phyloP scores from a whole-genome alignment of 2,329 filamentous ascomycete genomes.

The Lachnellula hyalina region DNA sequence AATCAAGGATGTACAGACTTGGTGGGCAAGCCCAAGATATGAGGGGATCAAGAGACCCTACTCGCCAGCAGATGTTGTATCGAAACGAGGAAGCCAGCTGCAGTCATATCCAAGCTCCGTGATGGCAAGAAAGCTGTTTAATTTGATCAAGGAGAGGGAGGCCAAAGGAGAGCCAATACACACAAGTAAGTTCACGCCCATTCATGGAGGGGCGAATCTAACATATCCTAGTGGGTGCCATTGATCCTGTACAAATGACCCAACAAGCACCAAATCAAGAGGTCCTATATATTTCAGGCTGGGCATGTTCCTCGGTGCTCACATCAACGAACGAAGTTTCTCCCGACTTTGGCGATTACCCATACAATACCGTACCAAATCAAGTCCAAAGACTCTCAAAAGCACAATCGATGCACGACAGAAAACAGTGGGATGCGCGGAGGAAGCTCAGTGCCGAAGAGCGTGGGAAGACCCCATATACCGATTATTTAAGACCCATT shows the following conservation, averaged over 20 bases:
- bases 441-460: slow-evolving; percentile 71
- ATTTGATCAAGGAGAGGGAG: slow-evolving; percentile 73
- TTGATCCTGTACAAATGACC: slow-evolving; percentile 99
- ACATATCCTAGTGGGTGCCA: slow-evolving; percentile 70
- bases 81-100: slow-evolving; percentile 82
- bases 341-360: slow-evolving; percentile 96
- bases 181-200: slow-evolving; percentile 60
- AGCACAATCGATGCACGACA: slow-evolving; percentile 93
- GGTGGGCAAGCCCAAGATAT: slow-evolving; percentile 85
- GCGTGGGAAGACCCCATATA: slow-evolving; percentile 71
- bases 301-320: slow-evolving; percentile 91
- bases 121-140: slow-evolving; percentile 93
- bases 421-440: slow-evolving; percentile 86
- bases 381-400: slow-evolving; percentile 95
- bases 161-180: slow-evolving; percentile 83
- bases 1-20: slow-evolving; percentile 76
- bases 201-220: slow-evolving; percentile 5
- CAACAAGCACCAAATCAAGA: slow-evolving; percentile 96
- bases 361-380: slow-evolving; percentile 97
- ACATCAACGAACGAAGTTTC: slow-evolving; percentile 96
- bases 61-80: slow-evolving; percentile 83
- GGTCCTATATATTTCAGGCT: slow-evolving; percentile 91
- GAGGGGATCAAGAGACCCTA: slow-evolving; percentile 90
- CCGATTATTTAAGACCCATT: slow-evolving; percentile 91
- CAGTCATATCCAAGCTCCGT: slow-evolving; percentile 88